A percentile compares a stretch with the other conserved stretches of the same genome.
Conservation (phyloP, 208 protist genomes). For the Acanthamoeba rhysodes region DNA sequence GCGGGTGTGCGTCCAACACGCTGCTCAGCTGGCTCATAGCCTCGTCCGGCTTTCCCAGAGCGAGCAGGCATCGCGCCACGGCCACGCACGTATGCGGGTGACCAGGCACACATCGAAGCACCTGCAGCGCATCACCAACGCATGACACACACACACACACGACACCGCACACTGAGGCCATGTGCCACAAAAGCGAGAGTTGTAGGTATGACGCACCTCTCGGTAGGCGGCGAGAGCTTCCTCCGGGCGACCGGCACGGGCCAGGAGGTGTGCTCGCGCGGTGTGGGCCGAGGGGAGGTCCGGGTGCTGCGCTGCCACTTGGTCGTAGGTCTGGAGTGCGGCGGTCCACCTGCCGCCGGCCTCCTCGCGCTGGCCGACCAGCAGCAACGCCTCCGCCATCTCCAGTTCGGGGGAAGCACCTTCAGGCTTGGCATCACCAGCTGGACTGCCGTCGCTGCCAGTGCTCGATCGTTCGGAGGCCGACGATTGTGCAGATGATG, state of each 20-base stretch:
- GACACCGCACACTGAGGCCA: neutral
- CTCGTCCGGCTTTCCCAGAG: neutral
- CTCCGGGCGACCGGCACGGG: neutral
- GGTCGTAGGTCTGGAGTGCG: conserved; percentile 2
- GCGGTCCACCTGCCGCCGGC: neutral
- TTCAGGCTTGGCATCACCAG: neutral
- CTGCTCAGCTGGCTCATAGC: neutral
- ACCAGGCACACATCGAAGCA: neutral
- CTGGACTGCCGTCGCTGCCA: neutral
- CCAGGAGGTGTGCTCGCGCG: neutral
- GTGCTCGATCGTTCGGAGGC: no score
- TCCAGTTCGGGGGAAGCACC: neutral
- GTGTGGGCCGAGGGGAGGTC: neutral
- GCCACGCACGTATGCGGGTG: neutral
- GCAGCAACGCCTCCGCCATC: neutral
- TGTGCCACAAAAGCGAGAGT: no score
- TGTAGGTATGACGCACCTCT: neutral
- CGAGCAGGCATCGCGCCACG: neutral
- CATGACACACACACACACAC: neutral
- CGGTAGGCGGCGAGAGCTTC: conserved; percentile 22
- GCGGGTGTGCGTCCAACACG: neutral
- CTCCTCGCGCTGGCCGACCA: neutral
- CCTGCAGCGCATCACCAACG: neutral
- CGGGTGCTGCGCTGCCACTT: neutral
- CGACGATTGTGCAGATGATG: no score